A percentile compares a stretch with the other conserved stretches of the same genome.
These are phyloP conservation scores for Spatholobus suberectus DNA, from an alignment of 306 rosid species.

Conservation along the genomic window DNA sequence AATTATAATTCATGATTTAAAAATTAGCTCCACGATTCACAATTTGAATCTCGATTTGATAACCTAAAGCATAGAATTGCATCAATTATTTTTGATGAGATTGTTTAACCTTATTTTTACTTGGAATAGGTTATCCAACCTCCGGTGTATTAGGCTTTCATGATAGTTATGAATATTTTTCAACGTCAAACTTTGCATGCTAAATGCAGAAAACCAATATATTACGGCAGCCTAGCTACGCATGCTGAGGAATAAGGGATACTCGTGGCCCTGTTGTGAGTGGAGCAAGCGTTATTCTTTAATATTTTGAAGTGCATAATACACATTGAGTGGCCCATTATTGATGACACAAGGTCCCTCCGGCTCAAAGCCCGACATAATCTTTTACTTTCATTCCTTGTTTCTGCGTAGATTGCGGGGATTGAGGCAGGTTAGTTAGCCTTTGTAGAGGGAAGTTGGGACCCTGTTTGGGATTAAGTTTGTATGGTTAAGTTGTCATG, in stretches of 20 bases:
- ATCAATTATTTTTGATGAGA: too few relatives aligned
- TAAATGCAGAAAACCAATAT: conserved; percentile 6
- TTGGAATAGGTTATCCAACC: too few relatives aligned
- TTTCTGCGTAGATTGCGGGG: conserved; percentile 53
- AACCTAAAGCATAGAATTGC: too few relatives aligned
- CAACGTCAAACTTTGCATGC: conserved; percentile 4
- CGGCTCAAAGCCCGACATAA: background rate
- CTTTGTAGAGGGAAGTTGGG: background rate
- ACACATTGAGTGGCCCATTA: background rate
- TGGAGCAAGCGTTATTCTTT: conserved; percentile 26
- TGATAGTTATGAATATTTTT: background rate
- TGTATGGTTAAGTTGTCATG: conserved; percentile 19
- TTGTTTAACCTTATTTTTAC: too few relatives aligned
- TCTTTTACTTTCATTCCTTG: background rate
- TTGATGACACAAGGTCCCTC: conserved; percentile 29
- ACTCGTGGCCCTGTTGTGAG: background rate
- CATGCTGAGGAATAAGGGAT: conserved; percentile 37
- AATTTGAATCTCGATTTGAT: too few relatives aligned
- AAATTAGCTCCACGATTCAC: too few relatives aligned
- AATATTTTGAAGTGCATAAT: background rate
- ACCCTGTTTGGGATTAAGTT: background rate
- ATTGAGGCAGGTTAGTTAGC: background rate
- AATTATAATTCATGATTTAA: too few relatives aligned
- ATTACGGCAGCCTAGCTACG: background rate
- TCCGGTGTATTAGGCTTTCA: background rate